Base-by-base conservation (phyloP, 2,329 filamentous ascomycete species). In the Neoarthrinium moseri region DNA sequence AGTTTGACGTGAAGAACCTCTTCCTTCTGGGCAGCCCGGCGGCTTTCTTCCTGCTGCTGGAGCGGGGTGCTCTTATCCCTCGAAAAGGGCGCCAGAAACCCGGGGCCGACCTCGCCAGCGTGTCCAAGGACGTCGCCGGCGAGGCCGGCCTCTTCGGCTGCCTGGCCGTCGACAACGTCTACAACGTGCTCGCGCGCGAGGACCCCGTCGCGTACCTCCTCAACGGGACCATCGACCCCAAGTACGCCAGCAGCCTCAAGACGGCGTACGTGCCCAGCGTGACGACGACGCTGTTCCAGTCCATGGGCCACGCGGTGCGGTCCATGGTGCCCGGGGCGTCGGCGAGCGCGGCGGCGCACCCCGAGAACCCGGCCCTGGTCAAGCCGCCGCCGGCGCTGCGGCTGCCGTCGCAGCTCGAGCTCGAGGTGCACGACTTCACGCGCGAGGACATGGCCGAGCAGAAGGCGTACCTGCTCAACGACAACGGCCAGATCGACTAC, bases 401-500 rank as follows among this genome's bases (percentile, higher is more conserved):
- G 32, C 70, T 82, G 29, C 79, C 77, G 1, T 85, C 77, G 13
- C 82, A 83, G 56, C 71, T 97, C n/a, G 94, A 99, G 65, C 78
- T 99, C 42, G 92, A 97, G 61, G 92, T 92, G 0, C 94, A 97
- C 61, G 88, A 99, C 64, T 99, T 99, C 62, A 87, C 87, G 0
- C 81, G 89, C 3, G 92, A 97, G 65, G 91, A 96, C 58, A 81
- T 95, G 43, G 92, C 91, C 0, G 94, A 97, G 70, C 90, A 86
- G 63, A 86, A 92, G 56, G 91, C 91, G 53, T 86, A 84, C 50
- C 66, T 96, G 6, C 79, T 99, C 4, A 99, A 99, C 56, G 94
- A 99, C 58, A 97, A 97, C 54, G 92, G 91, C 0, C 94, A 99
- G 67, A 85, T 99, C 32, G 94, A 99, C 64, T 99, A 83, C 67